Base-by-base conservation (phyloP, 371 early-diverging fungal species). In the Thermomucor indicae-seudaticae region DNA sequence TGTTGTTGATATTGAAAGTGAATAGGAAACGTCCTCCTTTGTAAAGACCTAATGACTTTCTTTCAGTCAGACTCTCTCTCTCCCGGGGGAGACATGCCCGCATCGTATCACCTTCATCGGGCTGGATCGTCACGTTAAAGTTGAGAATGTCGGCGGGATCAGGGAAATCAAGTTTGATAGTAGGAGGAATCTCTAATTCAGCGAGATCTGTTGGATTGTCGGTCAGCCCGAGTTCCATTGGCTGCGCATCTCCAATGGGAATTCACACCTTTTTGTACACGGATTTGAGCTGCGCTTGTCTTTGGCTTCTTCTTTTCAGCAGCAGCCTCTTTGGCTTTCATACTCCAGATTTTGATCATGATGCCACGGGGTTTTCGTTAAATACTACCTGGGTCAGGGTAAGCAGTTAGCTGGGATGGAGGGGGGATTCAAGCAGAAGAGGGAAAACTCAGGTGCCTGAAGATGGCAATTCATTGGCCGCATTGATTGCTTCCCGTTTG, bases 1-100 rank as follows among this genome's bases (percentile, higher is more conserved):
- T 92, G 55, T 84, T 79, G 53, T 89, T 90, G 49, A 99, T 81
- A 1, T 80, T 79, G 61, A 99, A 94, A 6, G 85, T 83, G 64
- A 99, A 97, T 56, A 72, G 65, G 77, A 99, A 99, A n/a, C 75
- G 60, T 7, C 99, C 99, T 34, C 85, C 89, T 48, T 80, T 78
- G 68, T 99, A 99, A 55, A 93, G 91, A n/a, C 95, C 91, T 91
- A 19, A 37, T 16, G 20, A 49, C 4, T 19, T n/a, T n/a, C n/a
- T n/a, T n/a, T n/a, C n/a, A n/a, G n/a, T n/a, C n/a, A n/a, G n/a
- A n/a, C n/a, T n/a, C n/a, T n/a, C 52, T 51, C 23, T 46, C 24
- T 32, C 27, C n/a, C 17, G 16, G 29, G 1, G 31, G 2, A 40
- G 12, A 27, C 6, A 14, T n/a, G n/a, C n/a, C 1, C 16, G 1